phyloP scores from a whole-genome alignment of 352 stramenopile genomes.

The Globisporangium paddicum region DNA sequence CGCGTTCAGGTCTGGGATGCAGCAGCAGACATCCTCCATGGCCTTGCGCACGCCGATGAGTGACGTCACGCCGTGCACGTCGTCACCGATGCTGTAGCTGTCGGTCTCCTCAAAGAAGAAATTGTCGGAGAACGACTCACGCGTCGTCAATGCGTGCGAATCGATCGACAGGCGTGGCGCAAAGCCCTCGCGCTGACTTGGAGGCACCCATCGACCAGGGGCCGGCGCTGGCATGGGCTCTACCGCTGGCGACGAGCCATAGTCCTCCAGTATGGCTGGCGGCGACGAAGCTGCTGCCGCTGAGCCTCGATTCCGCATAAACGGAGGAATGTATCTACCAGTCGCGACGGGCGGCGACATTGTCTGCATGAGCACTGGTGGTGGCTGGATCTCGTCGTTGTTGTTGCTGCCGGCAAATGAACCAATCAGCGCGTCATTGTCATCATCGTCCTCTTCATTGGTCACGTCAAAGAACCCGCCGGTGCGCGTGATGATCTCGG shows the following conservation, averaged over 20 bases:
- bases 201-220: conserved; percentile 46
- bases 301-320: conserved; percentile 61
- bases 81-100: conserved; percentile 65
- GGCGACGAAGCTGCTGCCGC: conserved; percentile 35
- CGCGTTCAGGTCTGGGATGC: conserved; percentile 66
- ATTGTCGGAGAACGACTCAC: conserved; percentile 51
- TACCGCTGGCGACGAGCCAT: conserved; percentile 25
- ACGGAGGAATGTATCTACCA: conserved; percentile 72
- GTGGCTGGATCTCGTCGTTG: background rate
- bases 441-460: conserved; percentile 17
- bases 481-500: conserved; percentile 21
- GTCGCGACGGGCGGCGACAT: conserved; percentile 49
- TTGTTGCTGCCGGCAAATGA: background rate
- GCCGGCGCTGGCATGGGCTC: conserved; percentile 32
- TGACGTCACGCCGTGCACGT: conserved; percentile 73
- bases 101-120: conserved; percentile 59
- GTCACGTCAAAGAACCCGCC: conserved; percentile 20
- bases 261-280: conserved; percentile 9
- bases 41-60: conserved; percentile 68
- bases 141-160: conserved; percentile 33
- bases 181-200: conserved; percentile 51
- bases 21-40: conserved; percentile 83
- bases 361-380: conserved; percentile 43
- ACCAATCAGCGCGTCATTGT: background rate
- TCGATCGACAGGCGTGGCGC: conserved; percentile 42